phyloP scores from a whole-genome alignment of 352 stramenopile genomes.

The Plasmopara muralis region DNA sequence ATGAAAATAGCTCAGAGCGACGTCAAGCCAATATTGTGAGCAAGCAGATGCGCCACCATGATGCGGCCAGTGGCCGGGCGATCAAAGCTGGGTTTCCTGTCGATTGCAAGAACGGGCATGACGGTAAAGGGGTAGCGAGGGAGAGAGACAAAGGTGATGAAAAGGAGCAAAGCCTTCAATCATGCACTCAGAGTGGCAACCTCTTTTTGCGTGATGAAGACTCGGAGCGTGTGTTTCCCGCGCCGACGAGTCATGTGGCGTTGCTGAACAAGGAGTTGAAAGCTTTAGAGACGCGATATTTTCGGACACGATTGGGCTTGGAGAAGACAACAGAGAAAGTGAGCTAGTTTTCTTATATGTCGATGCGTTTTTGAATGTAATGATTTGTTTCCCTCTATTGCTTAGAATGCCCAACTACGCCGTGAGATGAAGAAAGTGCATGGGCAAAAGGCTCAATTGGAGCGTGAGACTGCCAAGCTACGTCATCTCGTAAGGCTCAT shows the following conservation, averaged over 20 bases:
- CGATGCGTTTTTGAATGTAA: constrained; percentile 1
- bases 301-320: constrained; percentile 60
- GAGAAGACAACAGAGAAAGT: constrained; percentile 70
- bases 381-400: background rate
- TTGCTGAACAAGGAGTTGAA: constrained; percentile 65
- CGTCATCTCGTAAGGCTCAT: constrained; percentile 36
- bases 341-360: background rate
- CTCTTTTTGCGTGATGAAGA: constrained; percentile 17
- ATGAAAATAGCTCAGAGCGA: constrained; percentile 21
- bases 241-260: constrained; percentile 51
- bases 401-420: constrained; percentile 50
- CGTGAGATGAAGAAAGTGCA: constrained; percentile 41
- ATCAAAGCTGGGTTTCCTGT: constrained; percentile 1
- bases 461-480: constrained; percentile 59
- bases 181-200: constrained; percentile 9
- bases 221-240: constrained; percentile 28
- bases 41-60: constrained; percentile 13
- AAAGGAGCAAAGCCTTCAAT: constrained; percentile 1
- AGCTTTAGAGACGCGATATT: constrained; percentile 67
- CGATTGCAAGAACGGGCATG: background rate
- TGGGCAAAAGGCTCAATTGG: constrained; percentile 31
- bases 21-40: constrained; percentile 21
- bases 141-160: constrained; percentile 2
- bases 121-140: background rate
- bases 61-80: constrained; percentile 8